phyloP scores from a whole-genome alignment of 2,329 filamentous ascomycete genomes.

The Trichoderma sp. region DNA sequence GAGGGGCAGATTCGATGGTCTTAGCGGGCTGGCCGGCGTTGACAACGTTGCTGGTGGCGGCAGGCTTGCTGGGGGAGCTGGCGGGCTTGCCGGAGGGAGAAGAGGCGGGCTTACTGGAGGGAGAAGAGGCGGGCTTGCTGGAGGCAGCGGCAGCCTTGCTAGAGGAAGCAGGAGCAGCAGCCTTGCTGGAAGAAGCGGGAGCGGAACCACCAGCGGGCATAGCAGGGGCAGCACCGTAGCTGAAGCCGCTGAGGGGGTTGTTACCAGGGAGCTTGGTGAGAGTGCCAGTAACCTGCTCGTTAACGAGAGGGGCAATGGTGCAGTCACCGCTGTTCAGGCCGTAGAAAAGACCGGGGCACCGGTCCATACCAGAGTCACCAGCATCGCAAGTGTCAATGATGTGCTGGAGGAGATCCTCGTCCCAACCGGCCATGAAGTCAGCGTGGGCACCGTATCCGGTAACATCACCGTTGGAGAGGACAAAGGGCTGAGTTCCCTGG shows the following conservation, averaged over 20 bases:
- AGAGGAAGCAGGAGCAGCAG: not conserved
- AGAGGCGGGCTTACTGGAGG: not conserved
- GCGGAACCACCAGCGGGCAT: not conserved
- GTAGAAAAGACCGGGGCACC: conserved; percentile 56
- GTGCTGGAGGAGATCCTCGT: conserved; percentile 59
- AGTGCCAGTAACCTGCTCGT: conserved; percentile 44
- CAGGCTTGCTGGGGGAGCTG: not conserved
- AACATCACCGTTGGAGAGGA: conserved; percentile 65
- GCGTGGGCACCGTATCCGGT: conserved; percentile 70
- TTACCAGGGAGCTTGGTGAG: conserved; percentile 53
- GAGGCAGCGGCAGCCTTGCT: not conserved
- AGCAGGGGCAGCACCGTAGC: conserved; percentile 34
- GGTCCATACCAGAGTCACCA: conserved; percentile 57
- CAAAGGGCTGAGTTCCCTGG: conserved; percentile 59
- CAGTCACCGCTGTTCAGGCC: conserved; percentile 53
- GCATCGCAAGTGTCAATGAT: conserved; percentile 66
- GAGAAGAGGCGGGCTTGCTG: not conserved
- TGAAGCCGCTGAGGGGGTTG: conserved; percentile 54
- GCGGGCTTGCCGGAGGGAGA: not conserved
- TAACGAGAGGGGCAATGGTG: conserved; percentile 46
- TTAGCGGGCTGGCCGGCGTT: not conserved
- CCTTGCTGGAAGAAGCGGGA: not conserved
- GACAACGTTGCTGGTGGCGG: not conserved
- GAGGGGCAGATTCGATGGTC: conserved; percentile 2
- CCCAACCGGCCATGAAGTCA: conserved; percentile 74